A percentile compares a stretch with the other conserved stretches of the same genome.
Evolutionary conservation across 257 asterid genomes (phyloP).

Genomic region (Avicennia marina): DNA sequence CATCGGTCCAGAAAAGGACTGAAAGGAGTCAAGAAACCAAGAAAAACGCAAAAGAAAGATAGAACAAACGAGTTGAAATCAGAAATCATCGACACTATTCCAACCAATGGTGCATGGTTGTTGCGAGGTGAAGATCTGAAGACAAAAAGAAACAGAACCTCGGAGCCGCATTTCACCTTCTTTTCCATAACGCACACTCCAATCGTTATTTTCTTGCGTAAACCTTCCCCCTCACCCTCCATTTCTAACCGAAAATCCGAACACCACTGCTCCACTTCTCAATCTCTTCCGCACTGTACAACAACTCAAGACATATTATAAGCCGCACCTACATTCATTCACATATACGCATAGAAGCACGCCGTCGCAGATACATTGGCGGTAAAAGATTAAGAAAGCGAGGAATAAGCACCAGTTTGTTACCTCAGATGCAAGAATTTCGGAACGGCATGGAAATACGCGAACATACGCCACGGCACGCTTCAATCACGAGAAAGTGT

Average conservation of each 20-base stretch:
- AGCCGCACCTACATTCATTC: conserved; percentile 12
- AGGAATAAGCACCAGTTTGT: conserved; percentile 19
- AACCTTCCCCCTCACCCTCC: conserved; percentile 36
- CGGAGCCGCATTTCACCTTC: conserved; percentile 99
- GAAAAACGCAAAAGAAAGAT: background rate
- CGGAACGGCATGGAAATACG: conserved; percentile 15
- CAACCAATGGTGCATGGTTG: conserved; percentile 29
- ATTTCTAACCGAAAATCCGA: conserved; percentile 15
- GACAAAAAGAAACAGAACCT: conserved; percentile 61
- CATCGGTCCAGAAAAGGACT: conserved; percentile 89
- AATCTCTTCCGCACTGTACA: conserved; percentile 26
- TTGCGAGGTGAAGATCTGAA: conserved; percentile 16
- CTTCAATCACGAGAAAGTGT: conserved; percentile 7
- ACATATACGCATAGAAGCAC: background rate
- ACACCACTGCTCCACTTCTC: conserved; percentile 15
- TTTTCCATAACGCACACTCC: conserved; percentile 99
- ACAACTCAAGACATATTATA: background rate
- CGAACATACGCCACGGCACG: background rate
- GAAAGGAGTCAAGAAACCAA: background rate
- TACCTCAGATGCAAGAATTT: conserved; percentile 31
- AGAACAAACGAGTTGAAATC: background rate
- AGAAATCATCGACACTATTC: conserved; percentile 1
- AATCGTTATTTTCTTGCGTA: conserved; percentile 48
- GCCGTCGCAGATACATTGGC: background rate
- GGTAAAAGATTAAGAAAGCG: conserved; percentile 1